Conservation (phyloP, 176 grass and related monocot species). For the Lolium rigidum region DNA sequence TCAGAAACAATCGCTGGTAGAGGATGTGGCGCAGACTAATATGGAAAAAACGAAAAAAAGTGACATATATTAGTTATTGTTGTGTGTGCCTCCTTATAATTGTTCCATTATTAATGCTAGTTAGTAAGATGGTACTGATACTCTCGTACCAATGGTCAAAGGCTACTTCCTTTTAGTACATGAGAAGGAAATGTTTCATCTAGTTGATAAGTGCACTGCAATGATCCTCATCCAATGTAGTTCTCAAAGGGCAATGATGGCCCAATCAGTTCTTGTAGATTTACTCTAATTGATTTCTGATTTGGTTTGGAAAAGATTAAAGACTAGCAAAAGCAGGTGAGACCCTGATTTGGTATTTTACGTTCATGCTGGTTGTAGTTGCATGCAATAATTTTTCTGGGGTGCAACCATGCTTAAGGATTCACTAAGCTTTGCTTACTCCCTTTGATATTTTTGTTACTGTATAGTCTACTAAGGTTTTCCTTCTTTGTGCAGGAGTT, state of each 20-base stretch:
- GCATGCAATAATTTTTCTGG: not conserved
- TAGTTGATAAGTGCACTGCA: not conserved
- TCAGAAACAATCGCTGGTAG: too few species aligned
- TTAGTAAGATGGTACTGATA: not conserved
- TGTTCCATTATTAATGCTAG: slow-evolving; percentile 5
- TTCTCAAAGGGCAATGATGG: slow-evolving; percentile 14
- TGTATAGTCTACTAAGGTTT: slow-evolving; percentile 21
- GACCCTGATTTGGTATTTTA: not conserved
- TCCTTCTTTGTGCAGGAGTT: slow-evolving; percentile 37
- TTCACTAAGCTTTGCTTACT: slow-evolving; percentile 24
- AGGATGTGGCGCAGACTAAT: too few species aligned
- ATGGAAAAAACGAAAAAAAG: too few species aligned
- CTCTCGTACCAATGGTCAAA: not conserved
- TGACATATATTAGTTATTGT: not conserved
- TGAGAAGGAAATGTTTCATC: slow-evolving; percentile 21
- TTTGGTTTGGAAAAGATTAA: slow-evolving; percentile 19
- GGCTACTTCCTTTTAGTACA: not conserved
- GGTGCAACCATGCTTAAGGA: slow-evolving; percentile 15
- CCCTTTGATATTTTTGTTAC: slow-evolving; percentile 23
- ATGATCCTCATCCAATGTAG: slow-evolving; percentile 29
- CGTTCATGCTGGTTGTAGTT: not conserved
- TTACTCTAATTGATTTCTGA: not conserved
- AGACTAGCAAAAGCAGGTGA: slow-evolving; percentile 23
- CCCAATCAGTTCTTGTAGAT: slow-evolving; percentile 5
- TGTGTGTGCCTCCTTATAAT: not conserved